These are phyloP conservation scores for Stropharia rugosoannulata DNA, from an alignment of 768 basidiomycete genomes.

Conservation along the genomic window DNA sequence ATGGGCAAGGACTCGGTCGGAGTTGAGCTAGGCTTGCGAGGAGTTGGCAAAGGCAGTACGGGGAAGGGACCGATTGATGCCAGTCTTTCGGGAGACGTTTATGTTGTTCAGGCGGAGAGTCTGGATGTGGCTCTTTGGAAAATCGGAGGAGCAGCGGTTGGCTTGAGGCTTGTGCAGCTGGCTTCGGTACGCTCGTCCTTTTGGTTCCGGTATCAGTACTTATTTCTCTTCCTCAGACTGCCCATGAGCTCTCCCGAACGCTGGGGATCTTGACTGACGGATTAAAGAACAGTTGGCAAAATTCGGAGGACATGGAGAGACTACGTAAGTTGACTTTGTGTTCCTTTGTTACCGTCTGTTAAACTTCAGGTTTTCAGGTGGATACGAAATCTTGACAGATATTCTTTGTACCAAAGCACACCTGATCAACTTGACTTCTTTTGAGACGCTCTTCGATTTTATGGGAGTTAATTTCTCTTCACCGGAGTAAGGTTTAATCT, in stretches of 20 bases:
- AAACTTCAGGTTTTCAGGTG: constrained; percentile 46
- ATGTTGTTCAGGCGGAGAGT: constrained; percentile 57
- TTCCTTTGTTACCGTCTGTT: neutral
- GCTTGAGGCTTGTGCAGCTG: constrained; percentile 72
- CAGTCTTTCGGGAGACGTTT: constrained; percentile 47
- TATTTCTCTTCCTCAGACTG: constrained; percentile 41
- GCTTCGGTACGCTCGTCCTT: constrained; percentile 52
- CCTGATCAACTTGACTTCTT: constrained; percentile 76
- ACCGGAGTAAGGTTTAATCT: constrained; percentile 62
- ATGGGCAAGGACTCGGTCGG: neutral
- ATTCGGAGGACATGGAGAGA: constrained; percentile 93
- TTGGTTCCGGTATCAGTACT: neutral
- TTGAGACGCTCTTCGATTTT: constrained; percentile 84
- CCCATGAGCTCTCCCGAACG: constrained; percentile 75
- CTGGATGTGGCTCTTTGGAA: constrained; percentile 79
- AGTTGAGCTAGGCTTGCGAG: neutral
- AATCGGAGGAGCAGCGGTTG: constrained; percentile 78
- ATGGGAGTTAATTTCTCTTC: constrained; percentile 80
- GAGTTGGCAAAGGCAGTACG: neutral
- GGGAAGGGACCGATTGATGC: neutral
- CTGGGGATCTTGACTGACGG: constrained; percentile 75
- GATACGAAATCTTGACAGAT: constrained; percentile 82
- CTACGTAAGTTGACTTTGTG: constrained; percentile 54
- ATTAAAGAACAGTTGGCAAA: constrained; percentile 84
- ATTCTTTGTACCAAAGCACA: constrained; percentile 71